phyloP scores from a whole-genome alignment of 345 rosid genomes.

The Anacardium occidentale region DNA sequence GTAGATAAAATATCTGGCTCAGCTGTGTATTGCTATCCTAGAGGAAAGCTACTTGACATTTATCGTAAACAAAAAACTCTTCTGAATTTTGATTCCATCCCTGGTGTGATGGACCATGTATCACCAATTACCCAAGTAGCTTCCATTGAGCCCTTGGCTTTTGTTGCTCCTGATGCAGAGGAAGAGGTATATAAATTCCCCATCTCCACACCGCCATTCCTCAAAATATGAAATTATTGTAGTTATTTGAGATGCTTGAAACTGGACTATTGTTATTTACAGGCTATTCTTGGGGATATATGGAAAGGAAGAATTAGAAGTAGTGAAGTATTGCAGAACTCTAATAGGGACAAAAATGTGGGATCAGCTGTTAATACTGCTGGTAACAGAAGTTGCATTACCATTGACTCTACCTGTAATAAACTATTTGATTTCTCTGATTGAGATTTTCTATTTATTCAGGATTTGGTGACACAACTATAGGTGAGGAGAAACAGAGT shows the following conservation, averaged over 20 bases:
- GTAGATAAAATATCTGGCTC: constrained; percentile 22
- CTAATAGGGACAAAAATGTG: constrained; percentile 40
- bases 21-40: constrained; percentile 52
- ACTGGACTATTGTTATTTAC: constrained; percentile 17
- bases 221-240: background rate
- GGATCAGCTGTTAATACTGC: constrained; percentile 37
- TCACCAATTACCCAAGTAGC: constrained; percentile 42
- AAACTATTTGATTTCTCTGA: background rate
- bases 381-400: constrained; percentile 31
- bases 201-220: no score
- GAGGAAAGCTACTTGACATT: constrained; percentile 79
- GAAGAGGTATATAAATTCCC: constrained; percentile 53
- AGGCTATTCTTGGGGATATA: constrained; percentile 60
- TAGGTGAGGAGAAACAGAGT: constrained; percentile 41
- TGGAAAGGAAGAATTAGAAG: constrained; percentile 67
- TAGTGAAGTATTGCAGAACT: constrained; percentile 48
- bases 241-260: background rate
- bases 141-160: constrained; percentile 61
- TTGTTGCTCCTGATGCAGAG: constrained; percentile 65
- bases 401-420: background rate
- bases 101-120: constrained; percentile 56
- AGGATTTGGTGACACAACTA: constrained; percentile 17
- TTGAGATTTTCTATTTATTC: constrained; percentile 1
- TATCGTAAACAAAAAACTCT: constrained; percentile 47
- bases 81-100: constrained; percentile 37